Evolutionary conservation across 129 eudicot genomes (phyloP).

Genomic region (Smallanthus sonchifolius): DNA sequence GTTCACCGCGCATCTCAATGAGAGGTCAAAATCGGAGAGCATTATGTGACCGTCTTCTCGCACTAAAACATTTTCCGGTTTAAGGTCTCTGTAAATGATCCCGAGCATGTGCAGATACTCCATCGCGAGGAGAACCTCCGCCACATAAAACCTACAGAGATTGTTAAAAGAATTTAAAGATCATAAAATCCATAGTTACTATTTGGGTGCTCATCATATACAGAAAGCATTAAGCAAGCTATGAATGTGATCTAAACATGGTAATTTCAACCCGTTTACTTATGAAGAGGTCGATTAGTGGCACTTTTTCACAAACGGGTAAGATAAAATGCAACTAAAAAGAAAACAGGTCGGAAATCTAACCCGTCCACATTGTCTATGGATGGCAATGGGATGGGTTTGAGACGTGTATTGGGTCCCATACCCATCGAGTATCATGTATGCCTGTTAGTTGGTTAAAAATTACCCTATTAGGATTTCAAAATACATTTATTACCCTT

Average conservation of each 20-base stretch:
- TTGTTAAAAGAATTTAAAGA: neutral
- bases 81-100: conserved; percentile 89
- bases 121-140: conserved; percentile 91
- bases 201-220: neutral
- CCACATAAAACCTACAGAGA: conserved; percentile 79
- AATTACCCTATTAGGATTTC: too few species aligned
- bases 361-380: neutral
- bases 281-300: neutral
- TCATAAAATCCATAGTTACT: neutral
- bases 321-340: neutral
- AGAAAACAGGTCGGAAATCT: neutral
- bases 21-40: conserved; percentile 97
- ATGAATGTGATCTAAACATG: neutral
- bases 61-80: conserved; percentile 87
- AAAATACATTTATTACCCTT: too few species aligned
- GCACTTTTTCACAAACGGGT: neutral
- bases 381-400: too few species aligned
- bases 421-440: too few species aligned
- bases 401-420: too few species aligned
- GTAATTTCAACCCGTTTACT: neutral
- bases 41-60: conserved; percentile 97
- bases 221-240: too few species aligned
- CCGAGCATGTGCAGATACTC: conserved; percentile 98
- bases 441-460: too few species aligned
- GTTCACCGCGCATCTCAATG: conserved; percentile 74